Evolutionary conservation across 2,329 filamentous ascomycete genomes (phyloP).

Genomic region (Microdochium paspali): DNA sequence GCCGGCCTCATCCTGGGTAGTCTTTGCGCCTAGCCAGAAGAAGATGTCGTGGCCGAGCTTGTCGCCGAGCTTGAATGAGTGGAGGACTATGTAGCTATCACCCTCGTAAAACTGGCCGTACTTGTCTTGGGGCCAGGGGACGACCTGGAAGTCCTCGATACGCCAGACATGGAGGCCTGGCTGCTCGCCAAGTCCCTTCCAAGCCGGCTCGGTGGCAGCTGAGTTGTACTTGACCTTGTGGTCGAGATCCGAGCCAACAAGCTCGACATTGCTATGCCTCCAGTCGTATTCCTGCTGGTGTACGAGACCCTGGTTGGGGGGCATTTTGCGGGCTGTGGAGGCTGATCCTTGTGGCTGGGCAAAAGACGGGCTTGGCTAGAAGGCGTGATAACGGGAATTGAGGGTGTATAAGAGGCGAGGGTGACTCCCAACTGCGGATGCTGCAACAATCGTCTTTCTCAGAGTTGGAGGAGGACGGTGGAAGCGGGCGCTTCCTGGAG

Average conservation of each 20-base stretch:
- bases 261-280: constrained; percentile 58
- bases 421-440: too few relatives aligned
- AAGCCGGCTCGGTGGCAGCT: constrained; percentile 55
- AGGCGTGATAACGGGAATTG: too few relatives aligned
- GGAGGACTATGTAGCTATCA: constrained; percentile 58
- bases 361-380: too few relatives aligned
- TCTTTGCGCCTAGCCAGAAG: constrained; percentile 60
- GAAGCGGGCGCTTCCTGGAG: too few relatives aligned
- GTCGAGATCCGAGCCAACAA: constrained; percentile 55
- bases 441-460: too few relatives aligned
- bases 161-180: constrained; percentile 55
- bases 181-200: constrained; percentile 48
- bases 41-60: constrained; percentile 54
- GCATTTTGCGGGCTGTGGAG: constrained; percentile 32
- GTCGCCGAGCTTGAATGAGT: constrained; percentile 44
- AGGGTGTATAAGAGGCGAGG: too few relatives aligned
- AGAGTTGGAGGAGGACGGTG: too few relatives aligned
- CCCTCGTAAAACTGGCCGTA: constrained; percentile 57
- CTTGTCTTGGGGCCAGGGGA: constrained; percentile 47
- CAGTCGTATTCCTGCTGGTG: constrained; percentile 57
- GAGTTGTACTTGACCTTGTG: constrained; percentile 61
- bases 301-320: constrained; percentile 51
- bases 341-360: too few relatives aligned
- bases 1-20: constrained; percentile 59
- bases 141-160: constrained; percentile 57